Evolutionary conservation across 257 asterid genomes (phyloP).

Genomic region (Salvia miltiorrhiza): DNA sequence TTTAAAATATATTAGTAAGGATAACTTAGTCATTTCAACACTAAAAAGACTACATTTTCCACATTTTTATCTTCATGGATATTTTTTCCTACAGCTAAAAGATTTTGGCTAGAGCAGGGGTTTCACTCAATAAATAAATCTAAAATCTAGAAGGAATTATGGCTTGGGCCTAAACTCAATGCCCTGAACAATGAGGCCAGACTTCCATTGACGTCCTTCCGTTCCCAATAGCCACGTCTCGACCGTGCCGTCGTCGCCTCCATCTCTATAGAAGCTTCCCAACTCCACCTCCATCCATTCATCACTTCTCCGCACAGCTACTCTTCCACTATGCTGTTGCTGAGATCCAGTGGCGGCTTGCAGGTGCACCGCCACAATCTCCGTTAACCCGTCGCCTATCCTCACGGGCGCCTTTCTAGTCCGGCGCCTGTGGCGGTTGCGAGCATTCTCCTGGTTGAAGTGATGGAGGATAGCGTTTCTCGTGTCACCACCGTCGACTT

Average conservation of each 20-base stretch:
- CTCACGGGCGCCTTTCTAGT: slow-evolving; percentile 20
- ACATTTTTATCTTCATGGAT: too few relatives aligned
- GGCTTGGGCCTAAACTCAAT: slow-evolving; percentile 33
- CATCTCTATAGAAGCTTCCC: slow-evolving; percentile 22
- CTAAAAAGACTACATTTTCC: too few relatives aligned
- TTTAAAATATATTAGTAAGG: too few relatives aligned
- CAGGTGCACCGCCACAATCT: slow-evolving; percentile 9
- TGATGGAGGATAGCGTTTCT: slow-evolving; percentile 12
- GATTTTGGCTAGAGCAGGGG: too few relatives aligned
- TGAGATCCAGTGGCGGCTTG: background rate
- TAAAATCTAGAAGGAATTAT: background rate
- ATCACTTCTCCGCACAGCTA: slow-evolving; percentile 8
- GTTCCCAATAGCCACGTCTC: slow-evolving; percentile 32
- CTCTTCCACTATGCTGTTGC: background rate
- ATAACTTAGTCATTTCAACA: too few relatives aligned
- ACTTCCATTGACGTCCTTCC: background rate
- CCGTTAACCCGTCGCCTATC: background rate
- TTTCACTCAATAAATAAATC: too few relatives aligned
- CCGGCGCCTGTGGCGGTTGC: background rate
- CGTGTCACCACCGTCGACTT: background rate
- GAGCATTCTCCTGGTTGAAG: background rate
- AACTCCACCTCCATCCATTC: slow-evolving; percentile 24
- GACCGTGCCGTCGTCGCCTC: slow-evolving; percentile 15
- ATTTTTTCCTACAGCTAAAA: too few relatives aligned
- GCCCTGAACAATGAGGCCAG: slow-evolving; percentile 31